Base-by-base conservation (phyloP, 371 early-diverging fungal genomes). In the Lichtheimia ornata region DNA sequence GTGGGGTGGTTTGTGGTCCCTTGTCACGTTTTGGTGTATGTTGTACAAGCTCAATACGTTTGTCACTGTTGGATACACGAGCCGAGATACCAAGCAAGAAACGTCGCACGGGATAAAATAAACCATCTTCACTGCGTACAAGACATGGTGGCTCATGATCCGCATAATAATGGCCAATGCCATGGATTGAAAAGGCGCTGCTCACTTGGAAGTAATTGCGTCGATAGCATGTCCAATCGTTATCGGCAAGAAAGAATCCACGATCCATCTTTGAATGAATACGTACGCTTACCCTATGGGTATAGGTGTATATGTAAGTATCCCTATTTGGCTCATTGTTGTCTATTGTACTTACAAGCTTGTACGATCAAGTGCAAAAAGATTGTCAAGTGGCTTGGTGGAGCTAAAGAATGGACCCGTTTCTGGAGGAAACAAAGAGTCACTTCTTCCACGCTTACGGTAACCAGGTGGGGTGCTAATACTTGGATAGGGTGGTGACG, bases 1-100 rank as follows among this genome's bases (percentile, higher is more conserved):
- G 62, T 13, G 94, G 94, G 17, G 83, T 82, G 5, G 79, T 84
- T 67, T 94, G 94, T 6, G 96, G 95, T 0, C 96, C 96, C 65
- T 94, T 94, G 74, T 96, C 96, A 45, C 97, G 88, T 72, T 97
- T 97, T 15, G 95, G 88, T 5, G 97, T 96, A 63, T 95, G 95
- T 72, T 97, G 96, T 15, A 95, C 87, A 5, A 97, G 75, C 35
- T 93, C 93, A 28, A 97, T 88, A 15, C 74, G 72, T 61, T 87
- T 86, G 55, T 89, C 91, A 55, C 84, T 85, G 59, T 83, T 84
- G 27, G 87, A 83, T n/a, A 92, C 87, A 12, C 86, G 86, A 14
- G 95, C 90, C 0, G 86, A 79, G 27, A 95, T 84, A 22, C 90
- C 89, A 41, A 95, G 71, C 1, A 79, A 63, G 66, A 94, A 95